Evolutionary conservation across 129 eudicot genomes (phyloP), one percentile per base, ranked within the genome.

Genomic region (Tagetes erecta): DNA sequence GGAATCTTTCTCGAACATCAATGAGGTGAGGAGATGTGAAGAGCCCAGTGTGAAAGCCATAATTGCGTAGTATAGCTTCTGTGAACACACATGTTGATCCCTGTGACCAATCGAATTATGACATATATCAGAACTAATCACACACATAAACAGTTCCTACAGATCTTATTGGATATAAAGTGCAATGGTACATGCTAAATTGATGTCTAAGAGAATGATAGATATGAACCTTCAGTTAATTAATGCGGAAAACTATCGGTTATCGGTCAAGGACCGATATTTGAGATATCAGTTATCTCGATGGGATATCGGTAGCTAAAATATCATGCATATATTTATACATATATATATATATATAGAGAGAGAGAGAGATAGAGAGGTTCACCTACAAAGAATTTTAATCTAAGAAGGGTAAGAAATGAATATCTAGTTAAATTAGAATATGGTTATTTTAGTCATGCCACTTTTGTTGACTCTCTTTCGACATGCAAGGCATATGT

Each of bases 1-100:
- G 90, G 78, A 90, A 88, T 83, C 98, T 86, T 88, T 94, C 97
- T 76, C 92, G 83, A 77, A 94, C 91, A 74, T 94, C 98, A 86
- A 94, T 90, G 80, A 94, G 98, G 78, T 94, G 97, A 50, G 98
- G 98, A 60, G 98, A 94, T 39, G 98, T 94, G 81, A 94, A 94
- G 51, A 94, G 91, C 3, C 97, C 97, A 37, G 97, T 94, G 79
- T 40, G 89, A 81, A 94, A 94, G 74, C 98, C 98, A 84, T 89
- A 94, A 70, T 83, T 86, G 63, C 91, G 93, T 73, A 94, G 80
- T 79, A 94, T 90, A 53, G 97, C 81, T 77, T 94, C 98, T 8
- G 91, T 74, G 71, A 94, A 90, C 13, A 87, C 78, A 78, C 98
- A 94, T 65, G 98, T 94, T 76, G 98, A 94, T 57, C 98, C 98